Percentiles rank a stretch among this genome's conserved stretches.
phyloP scores from a whole-genome alignment of 2,329 filamentous ascomycete genomes.

The Berkeleyomyces rouxiae region DNA sequence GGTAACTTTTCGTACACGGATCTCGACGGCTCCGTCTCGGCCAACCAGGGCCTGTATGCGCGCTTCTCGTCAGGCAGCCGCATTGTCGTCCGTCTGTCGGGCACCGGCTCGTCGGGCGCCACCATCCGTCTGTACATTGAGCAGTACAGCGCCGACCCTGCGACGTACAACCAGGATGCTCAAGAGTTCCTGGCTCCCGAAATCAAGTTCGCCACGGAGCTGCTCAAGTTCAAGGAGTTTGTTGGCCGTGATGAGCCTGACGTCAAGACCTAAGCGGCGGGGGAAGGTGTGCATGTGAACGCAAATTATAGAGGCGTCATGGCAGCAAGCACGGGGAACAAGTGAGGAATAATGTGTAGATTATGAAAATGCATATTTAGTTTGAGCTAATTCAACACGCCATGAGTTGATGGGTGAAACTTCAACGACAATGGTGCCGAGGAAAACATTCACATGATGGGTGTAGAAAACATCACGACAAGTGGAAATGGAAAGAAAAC shows the following conservation, averaged over 20 bases:
- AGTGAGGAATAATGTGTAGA: not conserved
- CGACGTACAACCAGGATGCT: conserved; percentile 63
- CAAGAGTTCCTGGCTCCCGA: conserved; percentile 90
- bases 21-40: conserved; percentile 87
- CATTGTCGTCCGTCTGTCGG: conserved; percentile 86
- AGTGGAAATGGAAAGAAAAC: not conserved
- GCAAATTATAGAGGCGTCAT: not conserved
- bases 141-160: conserved; percentile 73
- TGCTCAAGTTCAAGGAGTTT: conserved; percentile 88
- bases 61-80: conserved; percentile 90
- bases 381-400: too few relatives aligned
- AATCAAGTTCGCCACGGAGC: conserved; percentile 65
- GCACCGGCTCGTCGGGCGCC: conserved; percentile 85
- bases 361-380: not conserved
- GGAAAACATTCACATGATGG: too few relatives aligned
- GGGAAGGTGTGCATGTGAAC: not conserved
- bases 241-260: conserved; percentile 85
- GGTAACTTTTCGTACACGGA: conserved; percentile 98
- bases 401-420: too few relatives aligned
- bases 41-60: conserved; percentile 90
- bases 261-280: conserved; percentile 62
- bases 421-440: too few relatives aligned
- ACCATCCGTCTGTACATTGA: conserved; percentile 96
- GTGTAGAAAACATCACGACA: too few relatives aligned
- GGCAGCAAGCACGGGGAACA: conserved; percentile 31